Evolutionary conservation across 345 rosid genomes (phyloP), one percentile per base, ranked within the genome.

Genomic region (Cochlearia excelsa): DNA sequence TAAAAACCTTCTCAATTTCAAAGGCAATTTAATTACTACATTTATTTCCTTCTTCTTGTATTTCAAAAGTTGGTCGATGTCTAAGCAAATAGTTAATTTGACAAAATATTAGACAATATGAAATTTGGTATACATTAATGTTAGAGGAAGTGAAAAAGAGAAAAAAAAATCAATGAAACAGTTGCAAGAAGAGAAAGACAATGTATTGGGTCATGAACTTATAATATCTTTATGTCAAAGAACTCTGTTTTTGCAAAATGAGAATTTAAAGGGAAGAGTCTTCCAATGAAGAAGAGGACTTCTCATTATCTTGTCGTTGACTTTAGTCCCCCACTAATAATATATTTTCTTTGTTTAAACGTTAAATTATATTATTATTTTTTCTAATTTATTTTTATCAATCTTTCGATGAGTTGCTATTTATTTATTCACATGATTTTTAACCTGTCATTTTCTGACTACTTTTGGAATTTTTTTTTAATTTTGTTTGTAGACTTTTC

Each of bases 261-360:
- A 54, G 47, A 54, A 46, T 46, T 46, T 46, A 31, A 31, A 38
- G 38, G 43, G 37, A 62, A 70, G 65, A 70, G 69, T 63, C 28
- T 63, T 63, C 74, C 69, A 70, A 70, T 52, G 69, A 54, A 62
- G 52, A 39, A 7, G 73, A 70, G 57, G 74, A 63, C 69, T 57
- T 63, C 54, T 63, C 69, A 57, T 70, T 4, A 63, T 44, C 50
- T 44, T 57, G 74, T 57, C 69, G 69, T 44, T 63, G 69, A 63
- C 69, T 48, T 56, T 63, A 49, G 11, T 29, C 64, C 26, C 41
- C 58, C 74, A 62, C 58, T 43, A 42, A 6, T 33, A 3, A 33
- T 3, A 61, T 46, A 33, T 46, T 68, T 51, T 58, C 7, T 7
- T 49, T 49, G 5, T 41, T 39, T 30, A 16, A 16, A 16, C 23